A percentile compares a stretch with the other conserved stretches of the same genome.
Conservation (phyloP, 192 early-diverging fungal genomes). For the Coemansia sp. region DNA sequence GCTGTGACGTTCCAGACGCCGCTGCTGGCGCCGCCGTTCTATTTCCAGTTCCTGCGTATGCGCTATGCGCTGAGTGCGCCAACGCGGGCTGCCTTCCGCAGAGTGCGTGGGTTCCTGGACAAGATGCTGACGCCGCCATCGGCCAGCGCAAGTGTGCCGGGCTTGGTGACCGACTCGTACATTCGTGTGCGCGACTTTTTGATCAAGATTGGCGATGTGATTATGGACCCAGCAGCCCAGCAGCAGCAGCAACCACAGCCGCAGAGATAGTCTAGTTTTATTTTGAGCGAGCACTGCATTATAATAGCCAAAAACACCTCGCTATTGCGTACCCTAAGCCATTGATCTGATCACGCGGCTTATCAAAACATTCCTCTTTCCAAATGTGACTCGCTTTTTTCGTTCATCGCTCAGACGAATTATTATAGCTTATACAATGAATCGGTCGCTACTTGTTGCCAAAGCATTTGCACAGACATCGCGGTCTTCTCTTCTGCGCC, state of each 20-base stretch:
- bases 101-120: slow-evolving; percentile 31
- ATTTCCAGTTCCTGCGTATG: slow-evolving; percentile 46
- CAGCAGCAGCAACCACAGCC: slow-evolving; percentile 36
- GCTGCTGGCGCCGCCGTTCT: slow-evolving; percentile 32
- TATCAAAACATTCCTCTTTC: not conserved
- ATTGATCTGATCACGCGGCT: not conserved
- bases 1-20: slow-evolving; percentile 47
- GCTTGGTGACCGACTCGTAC: slow-evolving; percentile 38
- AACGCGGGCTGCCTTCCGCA: slow-evolving; percentile 41
- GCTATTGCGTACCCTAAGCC: not conserved
- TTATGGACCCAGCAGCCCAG: slow-evolving; percentile 25
- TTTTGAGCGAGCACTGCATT: no score
- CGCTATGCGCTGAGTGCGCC: slow-evolving; percentile 49
- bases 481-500: not conserved
- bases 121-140: slow-evolving; percentile 26
- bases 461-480: not conserved
- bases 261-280: slow-evolving; percentile 1
- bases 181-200: slow-evolving; percentile 38
- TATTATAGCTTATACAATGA: not conserved
- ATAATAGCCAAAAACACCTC: no score
- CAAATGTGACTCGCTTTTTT: slow-evolving; percentile 10
- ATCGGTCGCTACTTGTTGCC: not conserved
- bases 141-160: slow-evolving; percentile 22
- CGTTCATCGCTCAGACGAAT: not conserved
- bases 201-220: slow-evolving; percentile 29